Evolutionary conservation across 2,329 filamentous ascomycete genomes (phyloP).

Genomic region (Penicillium crustosum): DNA sequence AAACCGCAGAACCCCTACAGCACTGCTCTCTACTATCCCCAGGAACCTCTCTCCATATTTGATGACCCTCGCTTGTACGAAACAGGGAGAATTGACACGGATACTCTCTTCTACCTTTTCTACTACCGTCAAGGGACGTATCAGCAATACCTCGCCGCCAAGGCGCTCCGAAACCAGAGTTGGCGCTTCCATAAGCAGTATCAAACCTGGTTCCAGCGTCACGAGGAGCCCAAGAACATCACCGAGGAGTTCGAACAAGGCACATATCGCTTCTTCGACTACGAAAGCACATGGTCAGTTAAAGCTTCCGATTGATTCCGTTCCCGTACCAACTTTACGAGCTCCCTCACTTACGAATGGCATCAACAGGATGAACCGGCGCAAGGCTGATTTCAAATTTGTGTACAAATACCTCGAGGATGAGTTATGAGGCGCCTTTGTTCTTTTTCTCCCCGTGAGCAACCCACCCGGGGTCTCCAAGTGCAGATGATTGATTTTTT

Average conservation of each 20-base stretch:
- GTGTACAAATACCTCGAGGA: conserved; percentile 97
- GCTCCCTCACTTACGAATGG: conserved; percentile 16
- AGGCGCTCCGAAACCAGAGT: conserved; percentile 96
- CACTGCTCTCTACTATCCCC: conserved; percentile 80
- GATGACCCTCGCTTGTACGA: conserved; percentile 85
- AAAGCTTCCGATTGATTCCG: conserved; percentile 4
- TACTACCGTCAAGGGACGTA: conserved; percentile 98
- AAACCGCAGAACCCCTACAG: conserved; percentile 78
- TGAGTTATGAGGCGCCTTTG: conserved; percentile 60
- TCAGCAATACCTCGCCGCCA: conserved; percentile 92
- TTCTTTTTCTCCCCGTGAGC: conserved; percentile 9
- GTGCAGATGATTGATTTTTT: conserved; percentile 3
- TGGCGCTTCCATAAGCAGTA: conserved; percentile 99
- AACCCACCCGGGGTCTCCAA: conserved; percentile 9
- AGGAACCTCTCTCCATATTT: conserved; percentile 87
- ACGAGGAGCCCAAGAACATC: conserved; percentile 97
- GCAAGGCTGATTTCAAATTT: conserved; percentile 98
- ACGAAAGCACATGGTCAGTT: conserved; percentile 94
- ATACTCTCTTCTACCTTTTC: conserved; percentile 97
- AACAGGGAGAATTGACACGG: conserved; percentile 76
- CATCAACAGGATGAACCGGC: conserved; percentile 83
- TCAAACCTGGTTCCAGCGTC: conserved; percentile 98
- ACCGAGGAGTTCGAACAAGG: conserved; percentile 99
- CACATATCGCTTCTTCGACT: conserved; percentile 98
- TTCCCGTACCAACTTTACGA: conserved; percentile 1